Conservation (phyloP, 2,329 filamentous ascomycete species). For the Sporothrix inflata region DNA sequence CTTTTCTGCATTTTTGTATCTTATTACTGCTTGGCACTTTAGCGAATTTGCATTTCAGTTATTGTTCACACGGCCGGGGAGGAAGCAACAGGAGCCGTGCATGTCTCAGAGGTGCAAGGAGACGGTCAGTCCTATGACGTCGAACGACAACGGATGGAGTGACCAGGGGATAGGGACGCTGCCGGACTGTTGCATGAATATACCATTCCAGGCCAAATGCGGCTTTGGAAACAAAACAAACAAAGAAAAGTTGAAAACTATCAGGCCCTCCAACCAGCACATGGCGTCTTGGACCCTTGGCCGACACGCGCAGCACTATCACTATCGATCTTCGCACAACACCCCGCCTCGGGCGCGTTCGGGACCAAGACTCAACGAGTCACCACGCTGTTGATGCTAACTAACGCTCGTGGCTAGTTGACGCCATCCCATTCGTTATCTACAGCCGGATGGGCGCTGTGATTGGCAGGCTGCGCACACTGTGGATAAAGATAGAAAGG, state of each 20-base stretch:
- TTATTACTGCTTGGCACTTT: not conserved
- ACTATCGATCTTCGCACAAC: not conserved
- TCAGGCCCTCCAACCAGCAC: not conserved
- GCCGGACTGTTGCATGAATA: not conserved
- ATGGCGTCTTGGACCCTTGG: not conserved
- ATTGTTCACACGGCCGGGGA: not conserved
- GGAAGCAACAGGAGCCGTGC: not conserved
- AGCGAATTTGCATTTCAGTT: slow-evolving; percentile 15
- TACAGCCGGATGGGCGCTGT: not conserved
- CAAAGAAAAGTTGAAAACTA: not conserved
- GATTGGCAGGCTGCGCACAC: slow-evolving; percentile 22
- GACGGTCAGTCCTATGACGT: not conserved
- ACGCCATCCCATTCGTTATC: slow-evolving; percentile 46
- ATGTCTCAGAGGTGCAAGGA: not conserved
- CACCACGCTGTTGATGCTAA: not conserved
- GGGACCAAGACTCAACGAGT: not conserved
- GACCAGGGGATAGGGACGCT: not conserved
- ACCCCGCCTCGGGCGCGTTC: slow-evolving; percentile 21
- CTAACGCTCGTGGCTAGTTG: slow-evolving; percentile 44
- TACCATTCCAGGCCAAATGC: not conserved
- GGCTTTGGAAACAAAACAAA: not conserved
- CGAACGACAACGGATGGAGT: not conserved
- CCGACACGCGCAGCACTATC: not conserved
- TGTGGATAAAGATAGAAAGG: slow-evolving; percentile 14
- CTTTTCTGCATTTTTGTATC: not conserved